Percentiles rank a stretch among this genome's conserved stretches.
Evolutionary conservation across 192 early-diverging fungal genomes (phyloP).

Genomic region (Neocallimastix lanati): DNA sequence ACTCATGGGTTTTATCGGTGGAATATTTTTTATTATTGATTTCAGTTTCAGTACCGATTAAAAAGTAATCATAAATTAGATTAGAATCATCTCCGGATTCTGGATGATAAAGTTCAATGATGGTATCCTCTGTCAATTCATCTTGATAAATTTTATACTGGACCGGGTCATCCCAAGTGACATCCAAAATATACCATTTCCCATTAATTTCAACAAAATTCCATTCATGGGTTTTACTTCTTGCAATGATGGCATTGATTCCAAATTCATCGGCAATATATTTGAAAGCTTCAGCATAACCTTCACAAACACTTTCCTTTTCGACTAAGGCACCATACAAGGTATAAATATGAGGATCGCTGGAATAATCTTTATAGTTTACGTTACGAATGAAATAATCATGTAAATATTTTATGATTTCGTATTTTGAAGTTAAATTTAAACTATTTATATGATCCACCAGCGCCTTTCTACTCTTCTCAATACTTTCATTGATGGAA

Average conservation of each 20-base stretch:
- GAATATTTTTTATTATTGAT: neutral
- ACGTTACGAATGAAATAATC: neutral
- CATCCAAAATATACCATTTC: neutral
- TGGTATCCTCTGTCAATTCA: neutral
- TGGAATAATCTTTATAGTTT: neutral
- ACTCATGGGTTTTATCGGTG: neutral
- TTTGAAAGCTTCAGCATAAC: neutral
- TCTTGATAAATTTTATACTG: neutral
- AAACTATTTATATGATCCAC: neutral
- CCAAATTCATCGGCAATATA: neutral
- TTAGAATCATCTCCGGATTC: neutral
- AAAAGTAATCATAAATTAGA: neutral
- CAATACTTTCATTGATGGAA: neutral
- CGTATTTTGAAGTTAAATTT: neutral
- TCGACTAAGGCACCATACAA: neutral
- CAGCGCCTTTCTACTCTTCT: neutral
- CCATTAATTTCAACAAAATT: neutral
- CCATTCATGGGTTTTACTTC: neutral
- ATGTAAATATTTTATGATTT: neutral
- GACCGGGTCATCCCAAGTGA: neutral
- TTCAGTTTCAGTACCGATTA: neutral
- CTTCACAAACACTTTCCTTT: neutral
- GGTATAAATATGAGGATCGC: neutral
- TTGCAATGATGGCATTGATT: neutral
- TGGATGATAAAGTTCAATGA: neutral